Evolutionary conservation across 2,329 filamentous ascomycete species (phyloP).

Genomic region (Zasmidium angulare): DNA sequence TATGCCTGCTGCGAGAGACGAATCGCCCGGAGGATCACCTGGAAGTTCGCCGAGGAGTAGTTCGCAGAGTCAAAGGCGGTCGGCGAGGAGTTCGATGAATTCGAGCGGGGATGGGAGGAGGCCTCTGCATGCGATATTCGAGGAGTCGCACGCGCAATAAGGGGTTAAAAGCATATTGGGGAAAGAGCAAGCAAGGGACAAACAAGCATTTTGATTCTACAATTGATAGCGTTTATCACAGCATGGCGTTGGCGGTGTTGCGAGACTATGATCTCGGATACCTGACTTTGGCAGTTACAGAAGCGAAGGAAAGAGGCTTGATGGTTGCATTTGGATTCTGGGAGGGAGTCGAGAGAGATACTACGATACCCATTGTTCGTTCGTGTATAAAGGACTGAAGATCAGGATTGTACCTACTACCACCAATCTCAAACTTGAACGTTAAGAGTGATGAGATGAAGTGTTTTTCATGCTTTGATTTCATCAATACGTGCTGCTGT

Average conservation of each 20-base stretch:
- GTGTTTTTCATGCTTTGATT: too few relatives aligned
- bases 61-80: conserved; percentile 3
- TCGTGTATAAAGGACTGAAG: too few relatives aligned
- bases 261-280: too few relatives aligned
- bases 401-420: too few relatives aligned
- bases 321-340: background rate
- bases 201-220: background rate
- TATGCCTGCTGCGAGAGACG: conserved; percentile 9
- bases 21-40: conserved; percentile 5
- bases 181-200: background rate
- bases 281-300: too few relatives aligned
- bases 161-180: background rate
- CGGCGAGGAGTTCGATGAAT: conserved; percentile 13
- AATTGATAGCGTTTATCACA: conserved; percentile 16
- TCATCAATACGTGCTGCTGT: too few relatives aligned
- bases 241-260: conserved; percentile 10
- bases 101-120: conserved; percentile 13
- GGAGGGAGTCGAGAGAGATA: background rate
- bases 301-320: background rate
- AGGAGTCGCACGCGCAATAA: conserved; percentile 11
- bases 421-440: too few relatives aligned
- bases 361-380: background rate
- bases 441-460: too few relatives aligned
- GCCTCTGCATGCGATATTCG: conserved; percentile 4
- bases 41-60: conserved; percentile 3